A percentile compares a stretch with the other conserved stretches of the same genome.
phyloP scores from a whole-genome alignment of 2,329 filamentous ascomycete species.

The Monilinia fructicola region DNA sequence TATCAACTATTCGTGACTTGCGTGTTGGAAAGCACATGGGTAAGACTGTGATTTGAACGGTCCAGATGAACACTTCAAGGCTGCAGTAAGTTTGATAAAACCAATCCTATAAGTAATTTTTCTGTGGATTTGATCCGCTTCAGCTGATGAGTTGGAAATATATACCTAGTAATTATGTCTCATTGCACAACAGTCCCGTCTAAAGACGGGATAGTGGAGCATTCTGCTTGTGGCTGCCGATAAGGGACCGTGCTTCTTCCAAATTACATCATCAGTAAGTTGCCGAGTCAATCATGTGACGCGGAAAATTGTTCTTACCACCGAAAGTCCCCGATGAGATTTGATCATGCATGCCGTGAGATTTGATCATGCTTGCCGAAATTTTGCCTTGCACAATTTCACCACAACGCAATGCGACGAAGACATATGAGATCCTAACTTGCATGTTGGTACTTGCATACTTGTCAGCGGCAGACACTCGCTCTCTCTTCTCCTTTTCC shows the following conservation, averaged over 20 bases:
- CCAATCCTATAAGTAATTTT: no score
- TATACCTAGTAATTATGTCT: no score
- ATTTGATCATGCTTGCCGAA: background rate
- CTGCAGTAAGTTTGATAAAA: no score
- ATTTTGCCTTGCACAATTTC: background rate
- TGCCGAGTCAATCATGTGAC: background rate
- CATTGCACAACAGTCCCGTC: slow-evolving; percentile 1
- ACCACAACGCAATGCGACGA: background rate
- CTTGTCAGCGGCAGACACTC: background rate
- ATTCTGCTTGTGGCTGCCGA: slow-evolving; percentile 1
- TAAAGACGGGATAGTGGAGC: slow-evolving; percentile 8
- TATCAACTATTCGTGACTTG: no score
- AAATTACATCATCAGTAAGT: background rate
- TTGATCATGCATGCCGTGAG: background rate
- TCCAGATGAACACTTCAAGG: no score
- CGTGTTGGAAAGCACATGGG: no score
- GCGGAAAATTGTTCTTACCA: slow-evolving; percentile 2
- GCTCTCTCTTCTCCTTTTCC: background rate
- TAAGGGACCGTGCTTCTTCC: background rate
- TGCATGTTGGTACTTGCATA: background rate
- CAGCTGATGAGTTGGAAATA: slow-evolving; percentile 19
- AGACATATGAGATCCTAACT: background rate
- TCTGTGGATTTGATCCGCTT: background rate
- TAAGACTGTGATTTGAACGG: no score
- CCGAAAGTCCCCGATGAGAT: background rate